Conservation (phyloP, 1,284 basidiomycete genomes). For the Neolentinus lepideus region DNA sequence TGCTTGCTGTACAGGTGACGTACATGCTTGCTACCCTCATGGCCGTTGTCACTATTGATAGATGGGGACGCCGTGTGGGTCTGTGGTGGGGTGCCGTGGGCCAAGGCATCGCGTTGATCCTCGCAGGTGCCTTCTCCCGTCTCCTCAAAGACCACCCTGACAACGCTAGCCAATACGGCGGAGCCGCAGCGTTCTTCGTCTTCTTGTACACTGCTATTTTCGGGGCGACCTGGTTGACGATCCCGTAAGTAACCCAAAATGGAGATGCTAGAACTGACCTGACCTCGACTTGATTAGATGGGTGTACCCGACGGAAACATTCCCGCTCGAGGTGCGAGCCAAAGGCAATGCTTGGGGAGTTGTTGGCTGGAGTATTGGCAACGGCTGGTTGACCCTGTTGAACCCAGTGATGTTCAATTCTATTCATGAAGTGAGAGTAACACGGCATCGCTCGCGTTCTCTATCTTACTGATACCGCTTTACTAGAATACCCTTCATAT, state of each 20-base stretch:
- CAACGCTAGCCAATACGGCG: constrained; percentile 34
- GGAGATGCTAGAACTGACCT: constrained; percentile 8
- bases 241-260: constrained; percentile 29
- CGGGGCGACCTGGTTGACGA: constrained; percentile 52
- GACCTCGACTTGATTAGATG: constrained; percentile 11
- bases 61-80: constrained; percentile 39
- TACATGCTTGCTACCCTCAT: constrained; percentile 38
- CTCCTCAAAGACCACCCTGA: constrained; percentile 36
- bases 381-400: constrained; percentile 28
- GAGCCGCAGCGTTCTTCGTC: constrained; percentile 40
- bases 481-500: constrained; percentile 35
- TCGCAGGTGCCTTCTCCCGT: constrained; percentile 37
- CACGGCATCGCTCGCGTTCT: constrained; percentile 13
- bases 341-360: constrained; percentile 49
- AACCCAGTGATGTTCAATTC: constrained; percentile 30
- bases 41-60: constrained; percentile 39
- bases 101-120: constrained; percentile 30
- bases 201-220: constrained; percentile 41
- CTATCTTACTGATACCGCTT: constrained; percentile 27
- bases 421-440: constrained; percentile 19
- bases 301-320: constrained; percentile 41
- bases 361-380: constrained; percentile 44
- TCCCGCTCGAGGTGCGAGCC: constrained; percentile 57
- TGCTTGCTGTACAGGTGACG: constrained; percentile 25
- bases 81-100: constrained; percentile 37